Conservation (phyloP, 805 yeast genomes). For the Lipomyces japonicus region DNA sequence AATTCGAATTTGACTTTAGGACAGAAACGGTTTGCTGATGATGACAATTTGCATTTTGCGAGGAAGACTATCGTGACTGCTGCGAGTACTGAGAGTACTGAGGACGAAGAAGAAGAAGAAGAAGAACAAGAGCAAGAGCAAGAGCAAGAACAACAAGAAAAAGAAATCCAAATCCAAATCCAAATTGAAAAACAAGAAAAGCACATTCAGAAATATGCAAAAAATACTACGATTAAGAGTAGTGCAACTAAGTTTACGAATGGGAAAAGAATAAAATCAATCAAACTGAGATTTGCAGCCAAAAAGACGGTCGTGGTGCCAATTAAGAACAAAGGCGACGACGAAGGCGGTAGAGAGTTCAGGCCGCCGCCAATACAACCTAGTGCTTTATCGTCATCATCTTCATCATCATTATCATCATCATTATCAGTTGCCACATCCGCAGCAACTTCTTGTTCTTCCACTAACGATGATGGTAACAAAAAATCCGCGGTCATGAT, state of each 20-base stretch:
- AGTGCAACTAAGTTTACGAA: neutral
- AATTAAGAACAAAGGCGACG: neutral
- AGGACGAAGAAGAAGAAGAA: neutral
- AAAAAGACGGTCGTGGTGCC: neutral
- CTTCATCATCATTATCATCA: neutral
- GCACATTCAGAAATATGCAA: neutral
- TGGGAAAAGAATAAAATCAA: neutral
- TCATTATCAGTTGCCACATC: neutral
- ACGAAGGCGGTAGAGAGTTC: neutral
- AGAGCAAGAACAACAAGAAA: neutral
- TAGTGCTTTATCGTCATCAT: neutral
- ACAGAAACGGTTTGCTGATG: no score
- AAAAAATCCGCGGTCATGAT: neutral
- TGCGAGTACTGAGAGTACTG: no score
- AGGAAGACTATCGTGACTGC: no score
- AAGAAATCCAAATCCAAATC: neutral
- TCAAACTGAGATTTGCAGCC: neutral
- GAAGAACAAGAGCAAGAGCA: no score
- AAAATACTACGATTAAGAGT: neutral
- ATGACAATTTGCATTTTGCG: no score
- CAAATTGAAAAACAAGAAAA: neutral
- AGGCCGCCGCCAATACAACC: neutral
- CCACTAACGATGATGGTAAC: neutral
- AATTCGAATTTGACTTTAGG: no score
- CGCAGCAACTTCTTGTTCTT: neutral